These are phyloP conservation scores for Lojkania enalia DNA, from an alignment of 2,329 filamentous ascomycete genomes.

Conservation along the genomic window DNA sequence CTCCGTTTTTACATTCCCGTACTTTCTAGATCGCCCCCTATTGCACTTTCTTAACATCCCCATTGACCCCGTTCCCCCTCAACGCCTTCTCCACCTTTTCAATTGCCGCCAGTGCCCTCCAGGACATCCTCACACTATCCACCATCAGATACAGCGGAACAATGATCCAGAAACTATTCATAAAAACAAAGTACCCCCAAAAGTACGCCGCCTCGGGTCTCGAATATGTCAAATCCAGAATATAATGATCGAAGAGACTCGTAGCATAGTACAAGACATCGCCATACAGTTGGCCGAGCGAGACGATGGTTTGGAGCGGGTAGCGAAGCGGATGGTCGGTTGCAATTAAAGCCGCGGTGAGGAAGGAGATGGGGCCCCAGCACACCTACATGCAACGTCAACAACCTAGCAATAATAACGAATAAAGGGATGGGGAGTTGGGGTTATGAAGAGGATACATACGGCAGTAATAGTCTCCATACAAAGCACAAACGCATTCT, in stretches of 20 bases:
- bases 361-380: conserved; percentile 65
- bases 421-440: neutral
- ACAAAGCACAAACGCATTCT: conserved; percentile 78
- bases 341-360: conserved; percentile 59
- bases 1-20: neutral
- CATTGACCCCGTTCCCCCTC: conserved; percentile 29
- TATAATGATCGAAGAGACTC: conserved; percentile 62
- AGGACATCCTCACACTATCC: conserved; percentile 38
- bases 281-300: conserved; percentile 66
- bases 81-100: conserved; percentile 40
- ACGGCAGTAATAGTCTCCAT: conserved; percentile 83
- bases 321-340: conserved; percentile 60
- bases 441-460: conserved; percentile 35
- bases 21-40: conserved; percentile 19
- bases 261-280: conserved; percentile 68
- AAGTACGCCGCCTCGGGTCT: conserved; percentile 66
- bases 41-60: conserved; percentile 36
- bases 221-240: conserved; percentile 58
- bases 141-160: conserved; percentile 52
- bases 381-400: too few relatives aligned
- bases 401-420: too few relatives aligned
- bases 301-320: conserved; percentile 63
- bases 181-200: conserved; percentile 67
- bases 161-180: conserved; percentile 69
- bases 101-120: conserved; percentile 41